These are phyloP conservation scores for Neofusicoccum kwambonambiense DNA, from an alignment of 2,329 filamentous ascomycete genomes.

Conservation along the genomic window DNA sequence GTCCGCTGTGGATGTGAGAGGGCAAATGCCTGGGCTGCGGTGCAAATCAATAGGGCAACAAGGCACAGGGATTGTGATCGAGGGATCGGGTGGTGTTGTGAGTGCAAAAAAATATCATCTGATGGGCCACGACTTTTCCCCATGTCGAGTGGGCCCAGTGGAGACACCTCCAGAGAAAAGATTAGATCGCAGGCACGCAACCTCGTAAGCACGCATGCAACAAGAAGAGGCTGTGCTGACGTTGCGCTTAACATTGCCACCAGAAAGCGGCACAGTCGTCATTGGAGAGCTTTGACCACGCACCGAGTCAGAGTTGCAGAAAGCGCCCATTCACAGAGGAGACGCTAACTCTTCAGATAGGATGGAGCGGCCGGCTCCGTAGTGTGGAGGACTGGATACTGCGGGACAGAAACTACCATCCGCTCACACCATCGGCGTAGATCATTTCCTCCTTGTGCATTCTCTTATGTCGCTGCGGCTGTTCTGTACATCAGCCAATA, in stretches of 20 bases:
- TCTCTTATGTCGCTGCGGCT: neutral
- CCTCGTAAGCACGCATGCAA: too few species aligned
- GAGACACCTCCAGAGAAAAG: too few species aligned
- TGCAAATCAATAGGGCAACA: too few species aligned
- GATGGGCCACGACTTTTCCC: too few species aligned
- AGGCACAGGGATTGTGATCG: too few species aligned
- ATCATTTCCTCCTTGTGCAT: neutral
- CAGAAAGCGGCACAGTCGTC: neutral
- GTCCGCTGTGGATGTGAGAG: too few species aligned
- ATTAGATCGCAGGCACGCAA: too few species aligned
- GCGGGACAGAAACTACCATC: neutral
- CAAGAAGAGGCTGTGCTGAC: too few species aligned
- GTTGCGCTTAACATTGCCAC: neutral
- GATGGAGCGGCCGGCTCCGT: neutral
- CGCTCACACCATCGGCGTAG: neutral
- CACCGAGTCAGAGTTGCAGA: neutral
- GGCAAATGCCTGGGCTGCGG: too few species aligned
- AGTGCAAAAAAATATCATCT: too few species aligned
- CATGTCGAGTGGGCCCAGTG: too few species aligned
- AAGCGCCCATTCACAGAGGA: neutral
- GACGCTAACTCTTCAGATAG: neutral
- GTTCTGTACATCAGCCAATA: neutral
- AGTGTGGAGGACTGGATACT: neutral
- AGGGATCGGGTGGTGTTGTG: too few species aligned
- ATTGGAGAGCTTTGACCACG: neutral